These are phyloP conservation scores for Plasmodium blacklocki DNA, from an alignment of 169 alveolate genomes.

Conservation along the genomic window DNA sequence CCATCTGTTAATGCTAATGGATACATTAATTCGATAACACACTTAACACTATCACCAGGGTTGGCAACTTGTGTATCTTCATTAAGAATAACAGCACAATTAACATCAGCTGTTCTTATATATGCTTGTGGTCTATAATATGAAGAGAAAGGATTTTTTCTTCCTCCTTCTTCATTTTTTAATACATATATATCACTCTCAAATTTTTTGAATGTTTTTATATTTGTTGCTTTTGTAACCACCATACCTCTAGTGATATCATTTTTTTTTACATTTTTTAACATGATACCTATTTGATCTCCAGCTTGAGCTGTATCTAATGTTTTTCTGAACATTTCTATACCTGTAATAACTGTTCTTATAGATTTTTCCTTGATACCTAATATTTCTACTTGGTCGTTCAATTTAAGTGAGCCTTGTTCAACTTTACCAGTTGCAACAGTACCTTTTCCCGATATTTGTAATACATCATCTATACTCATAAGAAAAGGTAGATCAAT, in stretches of 20 bases:
- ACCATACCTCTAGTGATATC: conserved; percentile 93
- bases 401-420: conserved; percentile 92
- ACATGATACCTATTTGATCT: conserved; percentile 95
- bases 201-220: conserved; percentile 89
- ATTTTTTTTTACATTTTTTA: conserved; percentile 92
- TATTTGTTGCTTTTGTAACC: conserved; percentile 90
- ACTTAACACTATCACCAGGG: conserved; percentile 86
- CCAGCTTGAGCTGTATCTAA: conserved; percentile 96
- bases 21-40: conserved; percentile 86
- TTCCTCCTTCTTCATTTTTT: conserved; percentile 96
- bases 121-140: conserved; percentile 96
- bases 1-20: conserved; percentile 90
- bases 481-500: conserved; percentile 92
- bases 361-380: conserved; percentile 89
- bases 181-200: conserved; percentile 93
- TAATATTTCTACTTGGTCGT: conserved; percentile 93
- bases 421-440: conserved; percentile 97
- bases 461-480: conserved; percentile 90
- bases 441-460: conserved; percentile 94
- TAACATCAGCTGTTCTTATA: conserved; percentile 95
- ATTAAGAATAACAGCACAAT: conserved; percentile 91
- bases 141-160: conserved; percentile 95
- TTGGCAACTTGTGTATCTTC: conserved; percentile 84
- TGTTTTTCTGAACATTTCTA: conserved; percentile 94
- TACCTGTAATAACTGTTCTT: conserved; percentile 88